Base-by-base conservation (phyloP, 768 basidiomycete species). In the Boletus rubropictus region DNA sequence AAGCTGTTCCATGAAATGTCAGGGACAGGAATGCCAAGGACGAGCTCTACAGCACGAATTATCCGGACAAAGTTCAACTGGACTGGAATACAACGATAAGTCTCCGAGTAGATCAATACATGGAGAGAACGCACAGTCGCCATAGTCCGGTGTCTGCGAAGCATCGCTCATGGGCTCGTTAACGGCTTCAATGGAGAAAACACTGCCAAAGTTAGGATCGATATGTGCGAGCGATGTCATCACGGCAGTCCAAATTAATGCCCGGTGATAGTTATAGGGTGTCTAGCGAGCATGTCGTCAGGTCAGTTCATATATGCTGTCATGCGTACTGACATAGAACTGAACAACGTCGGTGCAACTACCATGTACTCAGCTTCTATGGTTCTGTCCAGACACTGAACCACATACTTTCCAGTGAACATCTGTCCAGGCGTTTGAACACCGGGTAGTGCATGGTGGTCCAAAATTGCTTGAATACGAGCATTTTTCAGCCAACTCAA, bases 81-180 rank as follows among this genome's bases (percentile, higher is more conserved):
- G 69, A 82, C 85, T 87, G 52, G 25, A 48, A 46, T 17, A 49
- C 17, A 31, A 28, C 10, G 11, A 18, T 56, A 8, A 45, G 42
- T 12, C 37, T n/a, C 11, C 20, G 40, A 12, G 9, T 21, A 8
- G 28, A 34, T 31, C 12, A 44, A 35, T 7, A 46, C 45, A 33
- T 20, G 34, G 20, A 33, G 22, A 9, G 10, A 53, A 58, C 80
- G 44, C 59, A 88, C 86, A 90, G 34, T 73, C 69, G 20, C 86
- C 86, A 37, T 84, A 81, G 24, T 72, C 78, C 0, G 88, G 86
- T 1, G 88, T 89, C 51, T 72, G 63, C 15, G 46, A 59, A 7
- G 85, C 84, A 56, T 90, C 67, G 83, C 80, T 84, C 55, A 86
- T 79, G 0, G 84, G 84, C 48, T 90, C 88, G 51, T 90, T 90